phyloP scores from a whole-genome alignment of 345 rosid species.

The Brassica nigra region DNA sequence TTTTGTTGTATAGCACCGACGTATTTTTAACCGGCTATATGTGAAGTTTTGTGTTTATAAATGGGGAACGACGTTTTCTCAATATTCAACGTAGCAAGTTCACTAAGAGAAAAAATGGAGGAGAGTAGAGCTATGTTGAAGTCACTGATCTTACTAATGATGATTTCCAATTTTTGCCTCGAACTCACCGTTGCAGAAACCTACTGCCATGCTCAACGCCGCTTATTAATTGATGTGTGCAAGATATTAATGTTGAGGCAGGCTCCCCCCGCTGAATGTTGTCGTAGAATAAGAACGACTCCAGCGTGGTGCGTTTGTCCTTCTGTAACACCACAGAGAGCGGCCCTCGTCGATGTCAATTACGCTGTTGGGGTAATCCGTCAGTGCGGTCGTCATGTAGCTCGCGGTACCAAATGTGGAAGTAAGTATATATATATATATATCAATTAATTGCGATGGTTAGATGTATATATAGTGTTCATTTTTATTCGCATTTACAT shows the following conservation, averaged over 20 bases:
- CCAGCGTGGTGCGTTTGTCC: slow-evolving; percentile 12
- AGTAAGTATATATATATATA: background rate
- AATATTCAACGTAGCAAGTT: background rate
- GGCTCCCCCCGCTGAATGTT: background rate
- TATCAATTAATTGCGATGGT: background rate
- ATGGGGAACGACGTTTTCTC: background rate
- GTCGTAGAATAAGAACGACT: slow-evolving; percentile 6
- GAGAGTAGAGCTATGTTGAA: background rate
- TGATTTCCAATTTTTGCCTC: background rate
- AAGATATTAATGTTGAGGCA: background rate
- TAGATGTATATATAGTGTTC: background rate
- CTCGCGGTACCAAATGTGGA: slow-evolving; percentile 14
- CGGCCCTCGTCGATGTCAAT: slow-evolving; percentile 6
- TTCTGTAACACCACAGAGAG: slow-evolving; percentile 8
- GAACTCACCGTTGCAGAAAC: background rate
- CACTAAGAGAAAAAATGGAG: background rate
- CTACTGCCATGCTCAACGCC: background rate
- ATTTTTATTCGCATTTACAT: background rate
- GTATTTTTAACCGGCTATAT: background rate
- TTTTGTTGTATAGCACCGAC: background rate
- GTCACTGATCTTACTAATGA: background rate
- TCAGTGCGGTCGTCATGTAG: background rate
- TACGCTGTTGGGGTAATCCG: slow-evolving; percentile 14
- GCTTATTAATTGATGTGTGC: background rate
- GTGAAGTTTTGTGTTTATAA: slow-evolving; percentile 11